Conservation (phyloP, 495 filamentous ascomycete genomes). For the Choiromyces venosus region DNA sequence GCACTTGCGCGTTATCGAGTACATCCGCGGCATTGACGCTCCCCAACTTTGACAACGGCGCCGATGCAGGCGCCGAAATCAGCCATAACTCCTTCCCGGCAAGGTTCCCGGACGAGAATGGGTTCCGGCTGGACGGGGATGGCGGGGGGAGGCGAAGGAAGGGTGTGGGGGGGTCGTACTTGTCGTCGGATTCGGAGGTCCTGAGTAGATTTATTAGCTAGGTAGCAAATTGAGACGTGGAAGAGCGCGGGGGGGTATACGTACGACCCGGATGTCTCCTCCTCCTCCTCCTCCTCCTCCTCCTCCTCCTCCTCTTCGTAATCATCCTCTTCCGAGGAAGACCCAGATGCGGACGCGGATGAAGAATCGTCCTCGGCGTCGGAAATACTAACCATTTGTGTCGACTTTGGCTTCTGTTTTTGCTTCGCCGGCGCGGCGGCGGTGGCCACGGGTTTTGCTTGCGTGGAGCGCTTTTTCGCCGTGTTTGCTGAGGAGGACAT, state of each 20-base stretch:
- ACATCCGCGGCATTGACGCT: constrained; percentile 27
- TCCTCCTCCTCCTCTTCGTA: constrained; percentile 6
- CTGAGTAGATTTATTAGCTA: not conserved
- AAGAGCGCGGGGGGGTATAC: not conserved
- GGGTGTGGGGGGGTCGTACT: constrained; percentile 14
- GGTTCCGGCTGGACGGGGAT: constrained; percentile 9
- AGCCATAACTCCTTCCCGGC: constrained; percentile 39
- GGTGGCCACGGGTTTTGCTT: not conserved
- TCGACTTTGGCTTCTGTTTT: not conserved
- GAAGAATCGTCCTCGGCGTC: not conserved
- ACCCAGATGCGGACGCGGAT: not conserved
- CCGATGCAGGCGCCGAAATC: constrained; percentile 28
- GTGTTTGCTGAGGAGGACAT: constrained; percentile 4
- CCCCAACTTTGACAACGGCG: constrained; percentile 25
- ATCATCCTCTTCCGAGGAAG: not conserved
- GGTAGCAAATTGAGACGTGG: not conserved
- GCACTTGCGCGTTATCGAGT: constrained; percentile 20
- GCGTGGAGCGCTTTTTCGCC: not conserved
- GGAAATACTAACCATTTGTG: not conserved
- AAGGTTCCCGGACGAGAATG: constrained; percentile 35
- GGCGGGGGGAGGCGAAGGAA: constrained; percentile 13
- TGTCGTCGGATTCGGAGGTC: not conserved
- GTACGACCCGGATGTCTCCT: not conserved
- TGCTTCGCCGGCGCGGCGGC: not conserved
- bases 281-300: constrained; percentile 5